Percentiles rank a stretch among this genome's conserved stretches.
Evolutionary conservation across 768 basidiomycete genomes (phyloP).

Genomic region (Kwoniella dejecticola): DNA sequence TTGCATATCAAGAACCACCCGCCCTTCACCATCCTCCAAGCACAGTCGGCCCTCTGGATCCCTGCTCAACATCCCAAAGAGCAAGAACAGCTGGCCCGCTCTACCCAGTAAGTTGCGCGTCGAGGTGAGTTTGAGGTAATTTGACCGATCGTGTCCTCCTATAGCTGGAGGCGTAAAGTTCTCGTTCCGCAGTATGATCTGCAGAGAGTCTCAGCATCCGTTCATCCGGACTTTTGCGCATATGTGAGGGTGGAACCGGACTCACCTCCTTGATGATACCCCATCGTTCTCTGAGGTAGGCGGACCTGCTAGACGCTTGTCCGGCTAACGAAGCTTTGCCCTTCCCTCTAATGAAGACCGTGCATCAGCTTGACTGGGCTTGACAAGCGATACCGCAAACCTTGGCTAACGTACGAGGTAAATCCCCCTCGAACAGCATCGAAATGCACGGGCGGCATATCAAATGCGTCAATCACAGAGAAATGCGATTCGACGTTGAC

Average conservation of each 20-base stretch:
- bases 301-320: slow-evolving; percentile 76
- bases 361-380: background rate
- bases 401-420: slow-evolving; percentile 67
- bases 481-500: slow-evolving; percentile 60
- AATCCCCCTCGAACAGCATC: slow-evolving; percentile 82
- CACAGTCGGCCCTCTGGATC: slow-evolving; percentile 87
- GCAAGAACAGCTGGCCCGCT: slow-evolving; percentile 81
- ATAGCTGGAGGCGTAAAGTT: slow-evolving; percentile 96
- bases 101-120: slow-evolving; percentile 94
- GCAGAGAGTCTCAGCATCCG: too few species aligned
- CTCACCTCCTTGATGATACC: slow-evolving; percentile 79
- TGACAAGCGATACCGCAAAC: too few species aligned
- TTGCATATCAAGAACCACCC: slow-evolving; percentile 82
- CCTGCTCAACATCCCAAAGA: slow-evolving; percentile 88
- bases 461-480: slow-evolving; percentile 82
- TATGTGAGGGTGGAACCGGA: background rate
- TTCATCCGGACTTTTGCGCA: too few species aligned
- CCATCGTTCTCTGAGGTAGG: slow-evolving; percentile 78
- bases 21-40: slow-evolving; percentile 90
- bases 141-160: slow-evolving; percentile 81
- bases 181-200: slow-evolving; percentile 86
- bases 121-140: slow-evolving; percentile 87
- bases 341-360: slow-evolving; percentile 58
- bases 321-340: slow-evolving; percentile 72
- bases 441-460: slow-evolving; percentile 95